Evolutionary conservation across 2,329 filamentous ascomycete genomes (phyloP).

Genomic region (Neoscytalidium dimidiatum): DNA sequence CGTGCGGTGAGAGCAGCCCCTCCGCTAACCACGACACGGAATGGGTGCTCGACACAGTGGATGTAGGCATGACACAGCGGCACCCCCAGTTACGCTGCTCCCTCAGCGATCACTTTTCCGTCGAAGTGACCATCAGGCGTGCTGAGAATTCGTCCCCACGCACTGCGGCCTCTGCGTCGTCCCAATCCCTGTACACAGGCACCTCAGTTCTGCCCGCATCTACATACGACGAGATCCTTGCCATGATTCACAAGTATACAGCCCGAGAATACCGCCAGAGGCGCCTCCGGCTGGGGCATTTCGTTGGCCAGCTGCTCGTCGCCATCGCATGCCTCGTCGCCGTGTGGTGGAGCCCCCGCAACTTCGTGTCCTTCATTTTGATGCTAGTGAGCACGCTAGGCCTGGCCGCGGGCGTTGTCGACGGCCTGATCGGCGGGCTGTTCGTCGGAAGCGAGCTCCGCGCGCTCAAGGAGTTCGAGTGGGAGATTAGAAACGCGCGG

Average conservation of each 20-base stretch:
- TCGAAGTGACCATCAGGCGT: conserved; percentile 70
- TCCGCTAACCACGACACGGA: conserved; percentile 32
- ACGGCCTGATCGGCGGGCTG: conserved; percentile 82
- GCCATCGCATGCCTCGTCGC: conserved; percentile 75
- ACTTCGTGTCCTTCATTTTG: conserved; percentile 78
- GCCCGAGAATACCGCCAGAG: conserved; percentile 72
- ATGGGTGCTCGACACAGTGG: conserved; percentile 72
- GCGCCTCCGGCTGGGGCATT: conserved; percentile 72
- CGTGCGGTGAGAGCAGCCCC: conserved; percentile 32
- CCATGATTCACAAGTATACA: conserved; percentile 68
- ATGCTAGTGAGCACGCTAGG: conserved; percentile 78
- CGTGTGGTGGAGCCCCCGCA: conserved; percentile 80
- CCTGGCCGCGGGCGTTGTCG: conserved; percentile 73
- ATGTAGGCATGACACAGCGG: conserved; percentile 77
- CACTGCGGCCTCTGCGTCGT: conserved; percentile 13
- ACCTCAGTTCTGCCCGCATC: conserved; percentile 42
- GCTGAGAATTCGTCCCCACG: conserved; percentile 17
- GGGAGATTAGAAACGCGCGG: conserved; percentile 78
- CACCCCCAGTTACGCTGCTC: conserved; percentile 83
- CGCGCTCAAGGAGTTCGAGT: conserved; percentile 86
- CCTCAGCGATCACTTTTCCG: conserved; percentile 91
- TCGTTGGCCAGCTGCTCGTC: conserved; percentile 65
- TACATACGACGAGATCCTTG: conserved; percentile 72
- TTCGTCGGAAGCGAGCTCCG: conserved; percentile 86
- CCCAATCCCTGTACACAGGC: not conserved